phyloP scores from a whole-genome alignment of 2,329 filamentous ascomycete genomes.

The Penicillium sp. region DNA sequence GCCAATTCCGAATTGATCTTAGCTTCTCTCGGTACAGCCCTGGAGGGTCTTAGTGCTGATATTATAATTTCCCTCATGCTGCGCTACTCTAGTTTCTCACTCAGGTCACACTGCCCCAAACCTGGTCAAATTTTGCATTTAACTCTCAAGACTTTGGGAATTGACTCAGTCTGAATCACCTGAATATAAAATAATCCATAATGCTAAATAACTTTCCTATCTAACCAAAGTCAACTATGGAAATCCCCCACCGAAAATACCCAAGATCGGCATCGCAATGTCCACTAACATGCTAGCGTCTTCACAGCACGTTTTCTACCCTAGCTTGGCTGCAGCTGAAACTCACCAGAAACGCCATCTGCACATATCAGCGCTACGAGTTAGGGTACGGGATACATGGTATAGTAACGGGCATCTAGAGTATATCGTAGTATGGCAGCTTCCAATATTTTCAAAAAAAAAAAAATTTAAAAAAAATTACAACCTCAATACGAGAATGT shows the following conservation, averaged over 20 bases:
- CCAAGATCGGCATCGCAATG: not conserved
- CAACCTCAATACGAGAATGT: not conserved
- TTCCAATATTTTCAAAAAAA: not conserved
- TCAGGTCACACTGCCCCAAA: not conserved
- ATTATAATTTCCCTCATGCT: not conserved
- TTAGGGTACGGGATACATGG: not conserved
- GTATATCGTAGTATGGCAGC: not conserved
- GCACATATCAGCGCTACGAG: not conserved
- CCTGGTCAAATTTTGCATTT: no score
- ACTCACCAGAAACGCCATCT: not conserved
- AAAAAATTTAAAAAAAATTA: no score
- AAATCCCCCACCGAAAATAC: not conserved
- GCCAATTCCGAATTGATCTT: not conserved
- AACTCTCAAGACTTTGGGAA: no score
- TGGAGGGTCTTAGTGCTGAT: not conserved
- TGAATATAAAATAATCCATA: not conserved
- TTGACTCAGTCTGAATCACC: not conserved
- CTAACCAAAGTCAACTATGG: no score
- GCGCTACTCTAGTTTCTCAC: not conserved
- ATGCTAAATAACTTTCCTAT: not conserved
- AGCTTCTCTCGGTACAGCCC: not conserved
- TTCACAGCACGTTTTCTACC: not conserved
- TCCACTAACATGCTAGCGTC: not conserved
- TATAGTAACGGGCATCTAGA: not conserved
- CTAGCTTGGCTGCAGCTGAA: no score